phyloP scores from a whole-genome alignment of 306 rosid species.

The Myrica gale region DNA sequence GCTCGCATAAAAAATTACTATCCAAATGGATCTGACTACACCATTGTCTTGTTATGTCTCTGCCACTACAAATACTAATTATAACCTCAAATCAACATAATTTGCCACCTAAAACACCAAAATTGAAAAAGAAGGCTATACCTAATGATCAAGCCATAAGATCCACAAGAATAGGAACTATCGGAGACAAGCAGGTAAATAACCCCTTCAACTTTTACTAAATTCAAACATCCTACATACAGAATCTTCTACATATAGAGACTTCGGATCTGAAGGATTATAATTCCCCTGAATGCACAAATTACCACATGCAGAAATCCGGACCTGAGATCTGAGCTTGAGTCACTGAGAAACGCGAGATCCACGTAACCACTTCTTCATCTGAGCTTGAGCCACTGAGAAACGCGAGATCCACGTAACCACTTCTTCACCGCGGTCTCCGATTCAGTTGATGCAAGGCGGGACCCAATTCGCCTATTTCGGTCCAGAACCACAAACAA shows the following conservation, averaged over 20 bases:
- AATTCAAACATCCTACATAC: neutral
- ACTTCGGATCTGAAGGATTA: constrained; percentile 39
- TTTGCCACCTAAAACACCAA: neutral
- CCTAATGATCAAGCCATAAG: neutral
- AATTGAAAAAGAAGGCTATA: neutral
- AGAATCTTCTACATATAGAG: constrained; percentile 10
- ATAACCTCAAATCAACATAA: neutral
- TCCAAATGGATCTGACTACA: neutral
- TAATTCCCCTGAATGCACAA: neutral
- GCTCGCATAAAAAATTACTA: neutral
- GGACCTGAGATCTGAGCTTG: constrained; percentile 42
- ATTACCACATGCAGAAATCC: constrained; percentile 16
- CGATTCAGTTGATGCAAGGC: constrained; percentile 99
- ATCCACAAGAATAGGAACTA: neutral
- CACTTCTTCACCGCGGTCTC: constrained; percentile 65
- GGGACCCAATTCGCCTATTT: constrained; percentile 59
- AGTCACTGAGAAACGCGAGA: constrained; percentile 22
- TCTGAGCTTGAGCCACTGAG: constrained; percentile 26
- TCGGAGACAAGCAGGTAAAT: neutral
- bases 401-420: constrained; percentile 35
- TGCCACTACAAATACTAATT: neutral
- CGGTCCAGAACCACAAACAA: neutral
- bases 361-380: constrained; percentile 39
- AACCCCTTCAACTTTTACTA: neutral
- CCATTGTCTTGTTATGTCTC: neutral